phyloP scores from a whole-genome alignment of 768 basidiomycete genomes.

The Lactifluus subvellereus region DNA sequence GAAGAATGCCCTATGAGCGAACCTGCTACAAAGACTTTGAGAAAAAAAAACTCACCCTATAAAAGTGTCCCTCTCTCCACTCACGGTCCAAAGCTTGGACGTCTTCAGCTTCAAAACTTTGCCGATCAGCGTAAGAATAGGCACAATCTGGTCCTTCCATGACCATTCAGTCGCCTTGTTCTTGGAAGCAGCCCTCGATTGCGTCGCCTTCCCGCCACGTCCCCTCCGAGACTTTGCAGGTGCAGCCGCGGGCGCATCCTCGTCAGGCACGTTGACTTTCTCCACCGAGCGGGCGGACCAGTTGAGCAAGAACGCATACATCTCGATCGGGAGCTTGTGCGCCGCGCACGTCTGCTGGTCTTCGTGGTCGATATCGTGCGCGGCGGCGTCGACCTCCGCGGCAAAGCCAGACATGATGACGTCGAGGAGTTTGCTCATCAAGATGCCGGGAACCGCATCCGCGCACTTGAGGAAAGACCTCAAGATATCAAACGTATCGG shows the following conservation, averaged over 20 bases:
- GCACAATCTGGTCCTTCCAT: slow-evolving; percentile 74
- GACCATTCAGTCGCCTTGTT: slow-evolving; percentile 47
- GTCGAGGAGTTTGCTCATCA: slow-evolving; percentile 85
- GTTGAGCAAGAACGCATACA: slow-evolving; percentile 86
- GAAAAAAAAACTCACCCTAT: slow-evolving; percentile 52
- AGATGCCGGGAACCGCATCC: slow-evolving; percentile 50
- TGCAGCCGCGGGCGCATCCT: slow-evolving; percentile 41
- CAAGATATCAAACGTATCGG: slow-evolving; percentile 73
- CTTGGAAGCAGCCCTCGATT: slow-evolving; percentile 39
- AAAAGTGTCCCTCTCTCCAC: slow-evolving; percentile 79
- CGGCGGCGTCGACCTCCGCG: slow-evolving; percentile 65
- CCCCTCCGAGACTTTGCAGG: slow-evolving; percentile 50
- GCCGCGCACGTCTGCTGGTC: slow-evolving; percentile 52
- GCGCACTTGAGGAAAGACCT: slow-evolving; percentile 76
- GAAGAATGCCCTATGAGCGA: slow-evolving; percentile 8
- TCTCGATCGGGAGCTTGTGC: slow-evolving; percentile 77
- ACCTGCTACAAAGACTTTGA: neutral
- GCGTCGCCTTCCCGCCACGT: slow-evolving; percentile 51
- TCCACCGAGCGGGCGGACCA: slow-evolving; percentile 87
- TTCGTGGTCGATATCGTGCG: slow-evolving; percentile 63
- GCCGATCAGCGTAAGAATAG: slow-evolving; percentile 61
- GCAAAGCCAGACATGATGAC: slow-evolving; percentile 72
- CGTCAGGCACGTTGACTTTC: slow-evolving; percentile 55
- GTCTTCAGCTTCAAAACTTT: slow-evolving; percentile 63
- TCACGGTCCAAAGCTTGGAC: slow-evolving; percentile 86